These are phyloP conservation scores for Colletotrichum noveboracense DNA, from an alignment of 2,329 filamentous ascomycete species.

Conservation along the genomic window DNA sequence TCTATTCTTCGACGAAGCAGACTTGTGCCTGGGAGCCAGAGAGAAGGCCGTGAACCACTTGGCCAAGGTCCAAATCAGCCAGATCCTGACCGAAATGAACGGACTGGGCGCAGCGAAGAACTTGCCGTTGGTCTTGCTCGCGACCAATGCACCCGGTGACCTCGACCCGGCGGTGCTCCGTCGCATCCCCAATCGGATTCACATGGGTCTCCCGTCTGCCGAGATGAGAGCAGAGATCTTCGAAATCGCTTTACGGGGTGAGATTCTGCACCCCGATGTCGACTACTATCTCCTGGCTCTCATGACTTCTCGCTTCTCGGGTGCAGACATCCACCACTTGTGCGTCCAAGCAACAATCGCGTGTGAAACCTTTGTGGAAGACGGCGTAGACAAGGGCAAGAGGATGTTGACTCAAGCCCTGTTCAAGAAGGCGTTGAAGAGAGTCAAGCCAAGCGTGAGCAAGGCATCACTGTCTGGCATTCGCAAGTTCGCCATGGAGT, in stretches of 20 bases:
- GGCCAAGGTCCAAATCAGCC: background rate
- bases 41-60: background rate
- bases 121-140: background rate
- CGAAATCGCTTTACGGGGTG: background rate
- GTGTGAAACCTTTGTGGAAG: background rate
- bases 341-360: background rate
- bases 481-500: background rate
- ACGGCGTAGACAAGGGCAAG: background rate
- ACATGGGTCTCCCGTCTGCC: background rate
- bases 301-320: background rate
- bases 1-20: conserved; percentile 33
- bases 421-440: background rate
- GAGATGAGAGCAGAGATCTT: background rate
- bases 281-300: background rate
- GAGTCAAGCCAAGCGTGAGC: background rate
- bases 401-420: background rate
- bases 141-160: background rate
- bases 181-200: background rate
- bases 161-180: background rate
- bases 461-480: background rate
- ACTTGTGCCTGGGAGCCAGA: conserved; percentile 6
- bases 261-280: background rate
- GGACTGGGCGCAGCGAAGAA: background rate
- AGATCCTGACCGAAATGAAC: background rate
- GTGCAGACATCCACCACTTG: background rate